Evolutionary conservation across 169 alveolate species (phyloP).

Genomic region (Amoebophrya sp.): DNA sequence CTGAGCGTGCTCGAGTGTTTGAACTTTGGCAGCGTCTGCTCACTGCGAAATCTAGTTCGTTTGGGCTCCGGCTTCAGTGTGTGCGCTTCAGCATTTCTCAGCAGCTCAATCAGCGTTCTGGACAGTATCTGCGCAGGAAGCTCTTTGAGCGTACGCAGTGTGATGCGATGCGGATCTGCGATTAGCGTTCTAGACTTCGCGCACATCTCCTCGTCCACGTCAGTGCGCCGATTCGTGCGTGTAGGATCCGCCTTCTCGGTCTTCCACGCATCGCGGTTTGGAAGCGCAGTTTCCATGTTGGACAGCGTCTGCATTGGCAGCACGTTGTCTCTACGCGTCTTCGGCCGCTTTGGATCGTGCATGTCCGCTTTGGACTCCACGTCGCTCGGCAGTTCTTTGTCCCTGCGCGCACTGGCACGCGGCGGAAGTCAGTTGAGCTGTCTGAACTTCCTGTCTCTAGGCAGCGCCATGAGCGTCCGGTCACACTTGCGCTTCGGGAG

Average conservation of each 20-base stretch:
- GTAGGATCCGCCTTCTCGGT: neutral
- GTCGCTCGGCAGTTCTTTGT: slow-evolving; percentile 28
- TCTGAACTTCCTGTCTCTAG: too few species aligned
- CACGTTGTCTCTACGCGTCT: neutral
- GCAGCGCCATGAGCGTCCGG: too few species aligned
- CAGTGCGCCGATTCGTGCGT: slow-evolving; percentile 6
- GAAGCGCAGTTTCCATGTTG: slow-evolving; percentile 12
- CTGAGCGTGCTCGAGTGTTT: neutral
- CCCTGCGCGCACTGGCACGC: neutral
- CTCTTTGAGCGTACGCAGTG: neutral
- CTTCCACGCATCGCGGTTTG: neutral
- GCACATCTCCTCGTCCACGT: neutral
- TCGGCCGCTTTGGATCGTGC: neutral
- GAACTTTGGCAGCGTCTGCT: too few species aligned
- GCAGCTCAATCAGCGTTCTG: too few species aligned
- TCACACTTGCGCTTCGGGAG: too few species aligned
- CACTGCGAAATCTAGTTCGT: too few species aligned
- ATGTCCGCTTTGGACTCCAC: neutral
- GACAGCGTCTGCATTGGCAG: slow-evolving; percentile 23
- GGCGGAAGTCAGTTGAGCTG: neutral
- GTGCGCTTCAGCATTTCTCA: too few species aligned
- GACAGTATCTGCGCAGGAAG: neutral
- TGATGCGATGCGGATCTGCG: neutral
- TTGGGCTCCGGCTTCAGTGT: neutral
- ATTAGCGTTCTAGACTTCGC: neutral